Percentiles rank a stretch among this genome's conserved stretches.
phyloP scores from a whole-genome alignment of 768 basidiomycete genomes.

The Mycena floridula region DNA sequence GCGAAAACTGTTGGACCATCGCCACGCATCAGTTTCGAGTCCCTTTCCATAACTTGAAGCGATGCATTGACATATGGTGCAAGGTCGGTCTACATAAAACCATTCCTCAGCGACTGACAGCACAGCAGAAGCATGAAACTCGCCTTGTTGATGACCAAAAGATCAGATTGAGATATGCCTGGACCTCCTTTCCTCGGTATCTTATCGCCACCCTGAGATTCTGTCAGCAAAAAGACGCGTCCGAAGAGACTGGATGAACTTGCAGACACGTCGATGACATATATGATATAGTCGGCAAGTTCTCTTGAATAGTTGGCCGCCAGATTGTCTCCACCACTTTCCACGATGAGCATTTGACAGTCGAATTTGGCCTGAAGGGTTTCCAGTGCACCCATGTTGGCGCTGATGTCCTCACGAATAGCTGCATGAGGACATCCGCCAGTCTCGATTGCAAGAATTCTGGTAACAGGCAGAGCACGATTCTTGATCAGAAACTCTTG shows the following conservation, averaged over 20 bases:
- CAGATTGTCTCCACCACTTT: conserved; percentile 95
- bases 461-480: conserved; percentile 74
- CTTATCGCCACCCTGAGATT: conserved; percentile 85
- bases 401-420: conserved; percentile 96
- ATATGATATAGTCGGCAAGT: conserved; percentile 95
- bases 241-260: conserved; percentile 18
- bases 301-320: conserved; percentile 97
- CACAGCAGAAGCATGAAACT: conserved; percentile 4
- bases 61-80: conserved; percentile 91
- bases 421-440: conserved; percentile 98
- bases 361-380: conserved; percentile 86
- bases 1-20: conserved; percentile 91
- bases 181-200: conserved; percentile 98
- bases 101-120: conserved; percentile 1
- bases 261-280: conserved; percentile 84
- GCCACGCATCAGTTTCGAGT: conserved; percentile 91
- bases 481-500: conserved; percentile 96
- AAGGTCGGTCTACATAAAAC: conserved; percentile 69
- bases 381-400: conserved; percentile 94
- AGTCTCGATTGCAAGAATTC: conserved; percentile 95
- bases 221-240: conserved; percentile 1
- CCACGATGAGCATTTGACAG: conserved; percentile 90
- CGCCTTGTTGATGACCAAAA: conserved; percentile 94
- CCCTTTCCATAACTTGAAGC: conserved; percentile 89
- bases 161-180: conserved; percentile 93